Percentiles rank a stretch among this genome's conserved stretches.
Evolutionary conservation across 208 protist species (phyloP).

Genomic region (Porcisia deanei): DNA sequence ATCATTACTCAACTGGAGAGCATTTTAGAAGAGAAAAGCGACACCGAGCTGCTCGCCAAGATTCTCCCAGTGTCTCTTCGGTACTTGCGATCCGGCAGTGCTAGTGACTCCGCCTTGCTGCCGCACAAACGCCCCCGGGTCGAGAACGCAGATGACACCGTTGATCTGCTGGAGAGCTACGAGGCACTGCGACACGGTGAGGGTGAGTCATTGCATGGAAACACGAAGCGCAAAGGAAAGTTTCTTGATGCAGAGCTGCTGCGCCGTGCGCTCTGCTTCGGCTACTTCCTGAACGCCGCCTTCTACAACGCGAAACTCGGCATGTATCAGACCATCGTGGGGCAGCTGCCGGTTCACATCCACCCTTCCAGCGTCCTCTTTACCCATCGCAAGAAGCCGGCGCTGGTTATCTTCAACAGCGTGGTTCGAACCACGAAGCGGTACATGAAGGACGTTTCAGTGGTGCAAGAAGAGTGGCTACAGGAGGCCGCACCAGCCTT

Average conservation of each 20-base stretch:
- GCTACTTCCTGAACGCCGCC: conserved; percentile 87
- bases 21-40: conserved; percentile 68
- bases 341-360: conserved; percentile 79
- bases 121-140: conserved; percentile 14
- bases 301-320: conserved; percentile 89
- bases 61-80: conserved; percentile 40
- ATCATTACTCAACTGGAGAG: conserved; percentile 73
- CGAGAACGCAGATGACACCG: not conserved
- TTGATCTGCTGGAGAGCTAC: conserved; percentile 37
- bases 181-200: conserved; percentile 25
- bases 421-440: conserved; percentile 88
- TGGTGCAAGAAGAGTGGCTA: conserved; percentile 90
- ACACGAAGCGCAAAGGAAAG: conserved; percentile 10
- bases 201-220: not conserved
- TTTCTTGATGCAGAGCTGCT: conserved; percentile 75
- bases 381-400: conserved; percentile 72
- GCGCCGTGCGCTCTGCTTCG: conserved; percentile 82
- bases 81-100: not conserved
- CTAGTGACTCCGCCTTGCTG: not conserved
- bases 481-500: conserved; percentile 73
- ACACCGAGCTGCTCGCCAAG: conserved; percentile 42
- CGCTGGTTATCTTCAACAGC: conserved; percentile 87
- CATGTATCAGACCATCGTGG: conserved; percentile 83
- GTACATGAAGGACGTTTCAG: conserved; percentile 91
- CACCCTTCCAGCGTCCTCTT: conserved; percentile 91